Conservation (phyloP, 2,329 filamentous ascomycete species). For the Colletotrichum trifolii region DNA sequence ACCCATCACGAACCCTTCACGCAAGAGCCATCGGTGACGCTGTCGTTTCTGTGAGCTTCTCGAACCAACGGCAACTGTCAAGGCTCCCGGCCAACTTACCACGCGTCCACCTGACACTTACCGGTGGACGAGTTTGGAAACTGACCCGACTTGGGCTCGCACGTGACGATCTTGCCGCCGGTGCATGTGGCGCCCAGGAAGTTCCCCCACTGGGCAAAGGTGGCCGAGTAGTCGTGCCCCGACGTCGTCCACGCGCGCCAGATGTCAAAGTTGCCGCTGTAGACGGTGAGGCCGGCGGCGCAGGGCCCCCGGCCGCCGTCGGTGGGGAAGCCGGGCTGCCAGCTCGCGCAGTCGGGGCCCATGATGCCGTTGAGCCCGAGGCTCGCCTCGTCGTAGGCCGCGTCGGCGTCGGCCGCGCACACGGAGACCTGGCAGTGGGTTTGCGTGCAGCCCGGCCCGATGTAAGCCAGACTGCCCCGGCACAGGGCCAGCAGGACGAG, state of each 20-base stretch:
- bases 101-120: constrained; percentile 8
- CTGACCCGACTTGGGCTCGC: constrained; percentile 16
- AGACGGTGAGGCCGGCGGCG: not conserved
- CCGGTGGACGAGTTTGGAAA: constrained; percentile 17
- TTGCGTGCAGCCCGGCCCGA: constrained; percentile 15
- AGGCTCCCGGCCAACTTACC: not conserved
- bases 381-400: constrained; percentile 21
- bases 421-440: constrained; percentile 17
- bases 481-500: constrained; percentile 1
- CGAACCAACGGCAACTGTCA: no score
- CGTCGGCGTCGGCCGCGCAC: constrained; percentile 15
- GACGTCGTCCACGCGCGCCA: constrained; percentile 22
- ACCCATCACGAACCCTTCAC: no score
- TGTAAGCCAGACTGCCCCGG: not conserved
- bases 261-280: constrained; percentile 4
- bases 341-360: constrained; percentile 27
- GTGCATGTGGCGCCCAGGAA: constrained; percentile 15
- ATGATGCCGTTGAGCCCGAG: constrained; percentile 22
- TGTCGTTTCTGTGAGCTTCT: no score
- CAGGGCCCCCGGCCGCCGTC: constrained; percentile 7
- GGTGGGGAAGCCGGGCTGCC: not conserved
- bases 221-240: constrained; percentile 6
- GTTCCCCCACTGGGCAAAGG: constrained; percentile 19
- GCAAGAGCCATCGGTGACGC: no score
- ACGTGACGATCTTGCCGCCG: constrained; percentile 8